phyloP scores from a whole-genome alignment of 768 basidiomycete genomes.

The Termitomyces sp. region DNA sequence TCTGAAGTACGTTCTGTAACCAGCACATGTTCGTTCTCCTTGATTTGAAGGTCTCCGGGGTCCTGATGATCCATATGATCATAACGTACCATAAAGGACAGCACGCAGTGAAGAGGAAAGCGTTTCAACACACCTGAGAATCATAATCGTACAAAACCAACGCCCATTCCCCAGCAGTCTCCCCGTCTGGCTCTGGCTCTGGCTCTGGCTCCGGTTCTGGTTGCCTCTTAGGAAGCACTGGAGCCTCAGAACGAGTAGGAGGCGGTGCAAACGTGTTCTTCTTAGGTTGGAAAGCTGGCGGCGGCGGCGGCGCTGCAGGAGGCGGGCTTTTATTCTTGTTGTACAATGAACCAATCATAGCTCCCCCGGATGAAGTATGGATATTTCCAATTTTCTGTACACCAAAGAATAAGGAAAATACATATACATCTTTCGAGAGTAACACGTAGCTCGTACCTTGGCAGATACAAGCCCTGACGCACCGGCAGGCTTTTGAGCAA shows the following conservation, averaged over 20 bases:
- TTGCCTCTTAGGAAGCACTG: conserved; percentile 24
- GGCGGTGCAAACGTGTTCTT: conserved; percentile 31
- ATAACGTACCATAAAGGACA: no score
- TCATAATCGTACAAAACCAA: conserved; percentile 75
- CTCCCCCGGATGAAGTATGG: conserved; percentile 47
- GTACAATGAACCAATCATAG: conserved; percentile 44
- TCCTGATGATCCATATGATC: conserved; percentile 39
- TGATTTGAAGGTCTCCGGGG: conserved; percentile 59
- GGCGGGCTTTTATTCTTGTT: conserved; percentile 35
- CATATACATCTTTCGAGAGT: neutral
- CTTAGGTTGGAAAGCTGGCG: conserved; percentile 34
- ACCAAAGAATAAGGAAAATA: no score
- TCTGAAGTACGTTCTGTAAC: conserved; percentile 66
- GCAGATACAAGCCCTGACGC: conserved; percentile 20
- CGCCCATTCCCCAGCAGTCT: conserved; percentile 64
- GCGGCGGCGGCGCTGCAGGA: conserved; percentile 26
- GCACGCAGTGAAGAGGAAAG: neutral
- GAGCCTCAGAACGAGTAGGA: conserved; percentile 15
- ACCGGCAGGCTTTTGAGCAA: conserved; percentile 26
- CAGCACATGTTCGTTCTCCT: conserved; percentile 54
- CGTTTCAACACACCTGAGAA: conserved; percentile 41
- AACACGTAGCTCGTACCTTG: conserved; percentile 19
- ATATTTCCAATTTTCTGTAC: conserved; percentile 58
- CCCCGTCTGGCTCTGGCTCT: conserved; percentile 26
- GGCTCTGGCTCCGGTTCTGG: conserved; percentile 30